Evolutionary conservation across 345 rosid genomes (phyloP), one percentile per base, ranked within the genome.

Genomic region (Dipteronia dyeriana): DNA sequence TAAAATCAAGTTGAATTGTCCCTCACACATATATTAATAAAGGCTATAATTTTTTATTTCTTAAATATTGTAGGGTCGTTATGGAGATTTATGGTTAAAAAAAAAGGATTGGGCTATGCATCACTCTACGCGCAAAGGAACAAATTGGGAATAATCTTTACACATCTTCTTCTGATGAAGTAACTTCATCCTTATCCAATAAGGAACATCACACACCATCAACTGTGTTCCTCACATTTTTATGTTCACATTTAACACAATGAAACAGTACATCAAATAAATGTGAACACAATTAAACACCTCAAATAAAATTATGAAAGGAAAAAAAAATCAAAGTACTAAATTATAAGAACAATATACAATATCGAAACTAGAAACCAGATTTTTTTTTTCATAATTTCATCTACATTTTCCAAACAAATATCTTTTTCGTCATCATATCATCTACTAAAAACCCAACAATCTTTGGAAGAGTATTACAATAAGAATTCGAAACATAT

Each of bases 381-480:
- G 34, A 34, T 4, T 34, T 26, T 26, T 26, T 26, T 26, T 26
- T 26, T 26, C 26, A 26, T 6, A 56, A n/a, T 19, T 56, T 56
- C 12, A 59, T 59, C 63, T 59, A 59, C 63, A 59, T 20, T 59
- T 20, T 59, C 26, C 13, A 19, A 14, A 14, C 57, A 53, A 53
- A 5, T 59, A 57, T 57, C 22, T 59, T 59, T 59, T n/a, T 59
- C 63, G 26, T 20, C 26, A 59, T 59, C 26, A 59, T 59, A 9
- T 53, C 57, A 6, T 45, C 13, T 45, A 17, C 57, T 53, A 53
- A 6, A 6, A 53, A 16, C 19, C 57, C 57, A 16, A 53, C n/a
- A 53, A 53, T 53, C 57, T 53, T 53, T 53, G 16, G 9, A 34
- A 34, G n/a, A 53, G 54, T 63, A 34, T 64, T 68, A 56, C 76